phyloP scores from a whole-genome alignment of 345 rosid species.

The Syzygium aromaticum region DNA sequence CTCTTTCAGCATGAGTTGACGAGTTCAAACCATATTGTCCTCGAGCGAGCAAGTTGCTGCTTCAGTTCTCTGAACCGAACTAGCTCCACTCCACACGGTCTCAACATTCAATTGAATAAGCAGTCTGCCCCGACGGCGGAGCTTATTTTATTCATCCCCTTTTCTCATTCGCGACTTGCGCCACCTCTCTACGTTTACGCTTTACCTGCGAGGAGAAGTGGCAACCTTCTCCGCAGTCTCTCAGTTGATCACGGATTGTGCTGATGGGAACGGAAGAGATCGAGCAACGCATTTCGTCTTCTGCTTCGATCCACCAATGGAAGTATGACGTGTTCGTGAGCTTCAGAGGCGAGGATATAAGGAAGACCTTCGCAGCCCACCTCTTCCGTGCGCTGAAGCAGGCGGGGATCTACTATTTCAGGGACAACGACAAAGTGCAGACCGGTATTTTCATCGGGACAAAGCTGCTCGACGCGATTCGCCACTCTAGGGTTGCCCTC shows the following conservation, averaged over 20 bases:
- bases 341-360: too few species aligned
- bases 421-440: neutral
- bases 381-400: neutral
- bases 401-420: neutral
- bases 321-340: too few species aligned
- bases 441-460: neutral
- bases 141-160: too few species aligned
- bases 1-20: too few species aligned
- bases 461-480: neutral
- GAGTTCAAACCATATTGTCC: neutral
- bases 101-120: too few species aligned
- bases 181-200: too few species aligned
- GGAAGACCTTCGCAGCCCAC: neutral
- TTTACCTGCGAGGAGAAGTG: too few species aligned
- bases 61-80: neutral
- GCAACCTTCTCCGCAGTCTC: fast-evolving
- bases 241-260: too few species aligned
- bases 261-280: too few species aligned
- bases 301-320: too few species aligned
- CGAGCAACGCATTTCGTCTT: too few species aligned
- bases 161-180: too few species aligned
- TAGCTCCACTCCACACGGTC: neutral
- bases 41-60: neutral
- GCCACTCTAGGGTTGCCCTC: neutral
- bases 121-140: neutral